Percentiles rank a stretch among this genome's conserved stretches.
Evolutionary conservation across 2,329 filamentous ascomycete species (phyloP).

Genomic region (Teratosphaeria destructans): DNA sequence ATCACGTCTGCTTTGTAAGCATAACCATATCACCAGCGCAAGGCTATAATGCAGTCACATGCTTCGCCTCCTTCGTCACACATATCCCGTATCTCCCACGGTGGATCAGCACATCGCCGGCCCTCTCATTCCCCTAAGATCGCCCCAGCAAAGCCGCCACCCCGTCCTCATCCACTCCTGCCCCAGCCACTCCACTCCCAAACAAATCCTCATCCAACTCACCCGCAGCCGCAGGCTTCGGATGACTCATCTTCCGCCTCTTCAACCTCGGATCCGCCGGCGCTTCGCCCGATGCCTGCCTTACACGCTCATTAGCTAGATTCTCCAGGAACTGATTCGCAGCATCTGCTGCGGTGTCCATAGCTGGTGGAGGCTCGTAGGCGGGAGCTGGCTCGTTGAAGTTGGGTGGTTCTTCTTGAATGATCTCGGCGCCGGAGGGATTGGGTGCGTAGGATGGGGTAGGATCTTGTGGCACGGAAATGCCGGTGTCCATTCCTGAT

Average conservation of each 20-base stretch:
- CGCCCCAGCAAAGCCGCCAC: conserved; percentile 21
- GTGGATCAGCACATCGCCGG: neutral
- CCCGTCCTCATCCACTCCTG: conserved; percentile 24
- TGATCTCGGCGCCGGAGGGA: conserved; percentile 30
- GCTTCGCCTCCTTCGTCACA: neutral
- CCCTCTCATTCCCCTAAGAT: neutral
- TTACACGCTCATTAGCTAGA: conserved; percentile 9
- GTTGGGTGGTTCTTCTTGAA: conserved; percentile 17
- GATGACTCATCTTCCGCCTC: conserved; percentile 26
- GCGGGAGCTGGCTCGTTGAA: conserved; percentile 21
- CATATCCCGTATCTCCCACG: neutral
- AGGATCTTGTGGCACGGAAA: neutral
- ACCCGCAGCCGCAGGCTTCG: conserved; percentile 6
- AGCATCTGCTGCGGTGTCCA: conserved; percentile 4
- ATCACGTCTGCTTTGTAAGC: neutral
- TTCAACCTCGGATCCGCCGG: conserved; percentile 25
- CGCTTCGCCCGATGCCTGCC: conserved; percentile 17
- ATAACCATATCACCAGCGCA: neutral
- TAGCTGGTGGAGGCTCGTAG: conserved; percentile 15
- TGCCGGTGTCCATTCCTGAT: conserved; percentile 2
- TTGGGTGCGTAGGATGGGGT: conserved; percentile 12
- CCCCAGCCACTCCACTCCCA: conserved; percentile 9
- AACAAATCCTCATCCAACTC: conserved; percentile 24
- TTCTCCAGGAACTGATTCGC: conserved; percentile 18
- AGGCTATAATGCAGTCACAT: neutral